Conservation (phyloP, 1,139 yeast species). For the Candida glucosophila region DNA sequence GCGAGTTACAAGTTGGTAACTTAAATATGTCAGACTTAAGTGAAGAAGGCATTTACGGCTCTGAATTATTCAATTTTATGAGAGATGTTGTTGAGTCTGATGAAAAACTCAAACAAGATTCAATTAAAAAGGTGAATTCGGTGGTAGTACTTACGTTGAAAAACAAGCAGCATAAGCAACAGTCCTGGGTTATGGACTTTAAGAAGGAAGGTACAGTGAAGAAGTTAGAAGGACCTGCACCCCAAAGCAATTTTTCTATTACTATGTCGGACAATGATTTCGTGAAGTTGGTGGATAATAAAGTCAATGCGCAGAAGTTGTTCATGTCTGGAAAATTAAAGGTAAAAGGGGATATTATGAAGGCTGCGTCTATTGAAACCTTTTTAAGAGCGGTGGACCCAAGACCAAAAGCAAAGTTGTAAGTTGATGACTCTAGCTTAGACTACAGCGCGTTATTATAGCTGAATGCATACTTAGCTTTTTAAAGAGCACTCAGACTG, state of each 20-base stretch:
- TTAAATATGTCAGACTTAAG: constrained; percentile 9
- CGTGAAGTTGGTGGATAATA: constrained; percentile 14
- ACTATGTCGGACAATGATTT: constrained; percentile 14
- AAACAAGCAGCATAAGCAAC: constrained; percentile 12
- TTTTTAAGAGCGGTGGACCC: constrained; percentile 18
- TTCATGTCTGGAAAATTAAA: constrained; percentile 16
- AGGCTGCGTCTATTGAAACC: constrained; percentile 15
- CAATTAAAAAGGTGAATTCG: constrained; percentile 14
- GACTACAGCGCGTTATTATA: too few species aligned
- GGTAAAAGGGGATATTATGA: constrained; percentile 18
- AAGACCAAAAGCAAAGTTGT: constrained; percentile 9
- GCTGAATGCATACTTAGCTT: too few species aligned
- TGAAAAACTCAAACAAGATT: constrained; percentile 11
- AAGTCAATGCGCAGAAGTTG: constrained; percentile 16
- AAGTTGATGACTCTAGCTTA: too few species aligned
- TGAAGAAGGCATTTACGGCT: constrained; percentile 18
- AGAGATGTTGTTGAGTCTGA: constrained; percentile 14
- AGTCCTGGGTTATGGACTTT: constrained; percentile 17
- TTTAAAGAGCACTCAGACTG: too few species aligned
- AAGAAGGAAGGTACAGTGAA: constrained; percentile 12
- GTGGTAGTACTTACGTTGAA: constrained; percentile 12
- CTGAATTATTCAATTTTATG: constrained; percentile 16
- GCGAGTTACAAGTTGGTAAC: too few species aligned
- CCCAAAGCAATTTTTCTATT: constrained; percentile 14
- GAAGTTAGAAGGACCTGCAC: constrained; percentile 12